These are phyloP conservation scores for Neckera pumila DNA, from an alignment of 225 moss, liverwort and hornwort species.

Conservation along the genomic window DNA sequence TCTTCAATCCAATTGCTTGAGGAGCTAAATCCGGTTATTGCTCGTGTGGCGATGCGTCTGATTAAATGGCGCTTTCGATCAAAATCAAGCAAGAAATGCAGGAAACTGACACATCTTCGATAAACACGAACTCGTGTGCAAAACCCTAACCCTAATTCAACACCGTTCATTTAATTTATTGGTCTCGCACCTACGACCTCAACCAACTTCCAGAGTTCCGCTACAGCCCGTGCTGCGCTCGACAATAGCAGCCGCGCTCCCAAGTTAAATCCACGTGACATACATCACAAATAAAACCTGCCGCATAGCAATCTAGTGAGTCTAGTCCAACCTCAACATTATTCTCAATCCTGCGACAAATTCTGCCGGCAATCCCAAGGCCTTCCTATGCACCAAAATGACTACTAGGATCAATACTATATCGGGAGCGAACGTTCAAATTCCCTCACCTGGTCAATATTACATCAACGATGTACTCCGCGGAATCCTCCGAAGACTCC, in stretches of 20 bases:
- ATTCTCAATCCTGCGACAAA: background rate
- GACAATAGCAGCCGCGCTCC: background rate
- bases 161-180: background rate
- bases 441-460: background rate
- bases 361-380: background rate
- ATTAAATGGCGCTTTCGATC: too few relatives aligned
- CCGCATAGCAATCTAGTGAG: background rate
- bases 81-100: background rate
- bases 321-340: background rate
- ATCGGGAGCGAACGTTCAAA: background rate
- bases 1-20: background rate
- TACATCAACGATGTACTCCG: background rate
- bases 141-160: constrained; percentile 25
- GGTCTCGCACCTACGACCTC: background rate
- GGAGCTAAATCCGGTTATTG: background rate
- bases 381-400: background rate
- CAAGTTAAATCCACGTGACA: background rate
- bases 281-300: background rate
- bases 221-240: background rate
- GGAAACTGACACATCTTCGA: background rate
- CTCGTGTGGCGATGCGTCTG: background rate
- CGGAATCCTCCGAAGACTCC: background rate
- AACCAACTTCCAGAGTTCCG: background rate
- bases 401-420: background rate
- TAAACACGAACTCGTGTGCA: background rate